A percentile compares a stretch with the other conserved stretches of the same genome.
These are phyloP conservation scores for Trichosporon coremiiforme DNA, from an alignment of 1,284 basidiomycete species.

Conservation along the genomic window DNA sequence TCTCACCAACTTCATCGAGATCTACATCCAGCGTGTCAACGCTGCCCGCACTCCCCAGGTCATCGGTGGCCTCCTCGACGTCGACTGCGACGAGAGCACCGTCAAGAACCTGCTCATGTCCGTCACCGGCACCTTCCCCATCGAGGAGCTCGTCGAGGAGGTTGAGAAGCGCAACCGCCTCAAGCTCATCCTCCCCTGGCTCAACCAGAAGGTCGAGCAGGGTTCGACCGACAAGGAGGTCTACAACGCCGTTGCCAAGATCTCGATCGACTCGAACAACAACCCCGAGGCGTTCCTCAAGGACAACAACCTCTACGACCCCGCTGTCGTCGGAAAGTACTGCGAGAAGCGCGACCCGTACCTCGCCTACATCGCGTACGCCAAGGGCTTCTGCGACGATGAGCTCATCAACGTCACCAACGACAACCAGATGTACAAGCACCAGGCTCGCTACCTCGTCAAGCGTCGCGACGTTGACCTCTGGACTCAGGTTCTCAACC, in stretches of 20 bases:
- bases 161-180: slow-evolving; percentile 95
- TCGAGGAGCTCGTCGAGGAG: slow-evolving; percentile 96
- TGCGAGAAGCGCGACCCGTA: slow-evolving; percentile 99
- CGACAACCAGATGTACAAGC: slow-evolving; percentile 99
- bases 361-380: slow-evolving; percentile 98
- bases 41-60: slow-evolving; percentile 98
- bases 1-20: slow-evolving; percentile 95
- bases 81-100: slow-evolving; percentile 95
- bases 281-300: slow-evolving; percentile 97
- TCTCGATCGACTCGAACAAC: slow-evolving; percentile 97
- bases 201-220: slow-evolving; percentile 86
- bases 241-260: slow-evolving; percentile 98
- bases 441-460: slow-evolving; percentile 96
- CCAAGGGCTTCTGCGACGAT: slow-evolving; percentile 98
- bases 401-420: slow-evolving; percentile 97
- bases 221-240: slow-evolving; percentile 91
- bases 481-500: slow-evolving; percentile 91
- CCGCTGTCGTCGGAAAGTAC: slow-evolving; percentile 96
- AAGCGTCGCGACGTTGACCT: slow-evolving; percentile 94
- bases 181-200: slow-evolving; percentile 96
- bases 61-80: slow-evolving; percentile 92
- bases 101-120: slow-evolving; percentile 93
- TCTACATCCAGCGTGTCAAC: slow-evolving; percentile 98
- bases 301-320: slow-evolving; percentile 96
- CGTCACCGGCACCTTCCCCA: slow-evolving; percentile 95